Conservation (phyloP, 2,329 filamentous ascomycete species). For the Sporothrix humicola region DNA sequence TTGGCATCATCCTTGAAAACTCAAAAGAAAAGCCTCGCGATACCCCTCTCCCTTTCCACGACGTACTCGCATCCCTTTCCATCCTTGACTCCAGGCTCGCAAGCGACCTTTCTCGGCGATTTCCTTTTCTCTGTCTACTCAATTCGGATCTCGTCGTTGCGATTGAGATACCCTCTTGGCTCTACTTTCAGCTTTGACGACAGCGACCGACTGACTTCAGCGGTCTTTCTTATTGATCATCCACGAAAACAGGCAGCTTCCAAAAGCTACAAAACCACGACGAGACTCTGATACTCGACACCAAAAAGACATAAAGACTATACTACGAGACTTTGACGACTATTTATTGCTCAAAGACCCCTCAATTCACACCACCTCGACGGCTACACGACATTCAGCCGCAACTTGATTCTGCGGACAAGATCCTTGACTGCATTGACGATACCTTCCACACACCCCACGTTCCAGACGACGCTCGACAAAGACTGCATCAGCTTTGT, state of each 20-base stretch:
- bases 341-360: background rate
- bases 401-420: background rate
- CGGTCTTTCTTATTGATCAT: background rate
- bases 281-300: background rate
- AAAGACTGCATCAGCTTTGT: conserved; percentile 1
- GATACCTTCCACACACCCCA: background rate
- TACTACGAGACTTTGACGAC: background rate
- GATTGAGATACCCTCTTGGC: background rate
- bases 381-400: background rate
- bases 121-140: background rate
- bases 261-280: background rate
- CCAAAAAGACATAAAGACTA: background rate
- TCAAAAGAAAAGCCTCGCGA: conserved; percentile 2
- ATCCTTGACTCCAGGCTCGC: background rate
- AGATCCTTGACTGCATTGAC: background rate
- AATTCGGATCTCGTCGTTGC: background rate
- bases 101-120: background rate
- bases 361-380: background rate
- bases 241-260: background rate
- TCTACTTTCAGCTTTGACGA: background rate
- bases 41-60: background rate
- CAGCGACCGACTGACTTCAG: background rate
- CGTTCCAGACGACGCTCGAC: conserved; percentile 6
- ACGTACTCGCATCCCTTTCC: background rate
- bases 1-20: background rate